Evolutionary conservation across 2,329 filamentous ascomycete genomes (phyloP).

Genomic region (Atkinsonella texensis): DNA sequence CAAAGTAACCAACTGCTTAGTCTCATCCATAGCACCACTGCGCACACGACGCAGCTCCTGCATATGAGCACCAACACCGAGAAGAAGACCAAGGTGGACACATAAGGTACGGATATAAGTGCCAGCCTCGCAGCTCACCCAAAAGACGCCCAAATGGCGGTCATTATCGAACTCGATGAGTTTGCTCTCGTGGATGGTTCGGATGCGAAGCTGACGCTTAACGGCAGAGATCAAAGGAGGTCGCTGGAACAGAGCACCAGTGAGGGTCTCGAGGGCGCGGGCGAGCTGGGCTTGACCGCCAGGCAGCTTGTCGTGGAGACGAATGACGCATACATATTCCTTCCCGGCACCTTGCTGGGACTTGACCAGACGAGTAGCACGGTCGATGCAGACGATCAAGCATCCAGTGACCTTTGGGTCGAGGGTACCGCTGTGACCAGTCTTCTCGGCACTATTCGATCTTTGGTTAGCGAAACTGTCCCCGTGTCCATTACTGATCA

Average conservation of each 20-base stretch:
- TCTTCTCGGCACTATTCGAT: slow-evolving; percentile 56
- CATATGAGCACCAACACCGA: slow-evolving; percentile 90
- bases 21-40: slow-evolving; percentile 90
- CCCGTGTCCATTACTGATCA: not conserved
- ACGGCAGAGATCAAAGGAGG: slow-evolving; percentile 96
- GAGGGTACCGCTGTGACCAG: slow-evolving; percentile 93
- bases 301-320: slow-evolving; percentile 88
- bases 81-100: slow-evolving; percentile 70
- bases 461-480: not conserved
- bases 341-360: slow-evolving; percentile 98
- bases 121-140: slow-evolving; percentile 95
- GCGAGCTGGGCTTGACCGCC: slow-evolving; percentile 89
- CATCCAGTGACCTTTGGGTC: slow-evolving; percentile 97
- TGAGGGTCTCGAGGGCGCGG: slow-evolving; percentile 87
- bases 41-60: slow-evolving; percentile 92
- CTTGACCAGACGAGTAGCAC: slow-evolving; percentile 94
- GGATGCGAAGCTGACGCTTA: slow-evolving; percentile 95
- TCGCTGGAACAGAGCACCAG: slow-evolving; percentile 82
- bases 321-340: slow-evolving; percentile 94
- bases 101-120: slow-evolving; percentile 98
- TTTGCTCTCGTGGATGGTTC: slow-evolving; percentile 96
- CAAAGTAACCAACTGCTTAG: slow-evolving; percentile 77
- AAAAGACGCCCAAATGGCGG: slow-evolving; percentile 93
- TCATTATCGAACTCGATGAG: slow-evolving; percentile 98
- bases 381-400: slow-evolving; percentile 90